Evolutionary conservation across 1,284 basidiomycete genomes (phyloP), one percentile per base, ranked within the genome.

Genomic region (Trichosporon asahii): DNA sequence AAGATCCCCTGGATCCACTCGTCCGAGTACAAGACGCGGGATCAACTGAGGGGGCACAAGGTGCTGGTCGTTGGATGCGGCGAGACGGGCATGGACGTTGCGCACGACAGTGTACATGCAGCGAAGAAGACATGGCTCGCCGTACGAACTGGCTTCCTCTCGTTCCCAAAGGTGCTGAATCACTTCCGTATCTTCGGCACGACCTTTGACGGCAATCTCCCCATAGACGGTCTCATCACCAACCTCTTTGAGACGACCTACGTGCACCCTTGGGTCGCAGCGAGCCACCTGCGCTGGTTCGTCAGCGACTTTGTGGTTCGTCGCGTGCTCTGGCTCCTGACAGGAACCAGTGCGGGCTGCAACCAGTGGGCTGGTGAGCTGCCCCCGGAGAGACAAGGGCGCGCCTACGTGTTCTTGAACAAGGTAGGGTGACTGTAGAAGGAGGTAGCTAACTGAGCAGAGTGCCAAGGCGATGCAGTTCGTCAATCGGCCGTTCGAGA

Each of bases 351-450:
- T 76, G 87, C 88, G 5, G 89, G 89, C 8, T 89, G 88, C 77
- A 89, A 89, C 74, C 89, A 90, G 84, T 90, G 88, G 88, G 88
- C 87, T 21, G 88, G 89, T 14, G 88, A 89, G 74, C 82, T 90
- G 1, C 87, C 87, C n/a, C 85, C 85, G 0, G 86, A 88, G 46
- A 82, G 87, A 44, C 84, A 89, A 23, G 89, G 89, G 0, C 82
- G 89, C 65, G 87, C 81, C 1, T 85, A 84, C 70, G 82, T 83
- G 44, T 85, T 85, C 70, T 75, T 85, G 27, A 85, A 85, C 77
- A 85, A 85, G 73, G 60, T 67, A 35, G 33, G 40, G 3, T 14
- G 9, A 14, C 18, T 29, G 5, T 8, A 3, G 3, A 15, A 63
- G 40, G 11, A 15, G 5, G 27, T 6, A 46, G 25, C 64, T 65